phyloP scores from a whole-genome alignment of 2,329 filamentous ascomycete genomes.

The Pseudocercospora fijiensis region DNA sequence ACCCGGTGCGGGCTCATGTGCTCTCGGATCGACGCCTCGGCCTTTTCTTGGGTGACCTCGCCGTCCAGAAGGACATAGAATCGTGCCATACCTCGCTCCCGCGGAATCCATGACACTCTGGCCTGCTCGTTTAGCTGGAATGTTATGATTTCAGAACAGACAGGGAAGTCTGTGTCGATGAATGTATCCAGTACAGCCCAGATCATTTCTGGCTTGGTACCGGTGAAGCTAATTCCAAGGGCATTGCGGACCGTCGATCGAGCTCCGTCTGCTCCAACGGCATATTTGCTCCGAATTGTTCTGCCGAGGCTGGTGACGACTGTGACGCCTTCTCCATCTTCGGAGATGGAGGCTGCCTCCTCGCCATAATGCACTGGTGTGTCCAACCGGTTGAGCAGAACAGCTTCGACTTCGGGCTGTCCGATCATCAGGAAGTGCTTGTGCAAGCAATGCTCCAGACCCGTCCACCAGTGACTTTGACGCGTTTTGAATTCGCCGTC shows the following conservation, averaged over 20 bases:
- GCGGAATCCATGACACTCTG: slow-evolving; percentile 16
- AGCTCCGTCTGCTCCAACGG: slow-evolving; percentile 17
- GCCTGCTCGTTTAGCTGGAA: slow-evolving; percentile 20
- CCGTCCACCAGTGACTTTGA: slow-evolving; percentile 12
- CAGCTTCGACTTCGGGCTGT: slow-evolving; percentile 14
- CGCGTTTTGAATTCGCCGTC: slow-evolving; percentile 13
- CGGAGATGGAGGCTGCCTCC: slow-evolving; percentile 7
- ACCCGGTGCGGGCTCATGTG: slow-evolving; percentile 13
- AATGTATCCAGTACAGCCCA: slow-evolving; percentile 18
- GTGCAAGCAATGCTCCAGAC: slow-evolving; percentile 16
- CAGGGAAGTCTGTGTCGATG: slow-evolving; percentile 18
- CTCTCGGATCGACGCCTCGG: slow-evolving; percentile 13
- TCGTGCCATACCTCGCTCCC: slow-evolving; percentile 16
- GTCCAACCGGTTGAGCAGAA: slow-evolving; percentile 3
- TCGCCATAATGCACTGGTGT: slow-evolving; percentile 12
- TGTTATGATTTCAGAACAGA: slow-evolving; percentile 18
- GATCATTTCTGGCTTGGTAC: slow-evolving; percentile 20
- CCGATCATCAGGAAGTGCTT: slow-evolving; percentile 18
- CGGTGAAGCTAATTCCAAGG: slow-evolving; percentile 16
- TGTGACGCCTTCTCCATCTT: slow-evolving; percentile 9
- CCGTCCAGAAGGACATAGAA: slow-evolving; percentile 19
- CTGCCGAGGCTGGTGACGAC: slow-evolving; percentile 8
- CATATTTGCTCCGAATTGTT: slow-evolving; percentile 10
- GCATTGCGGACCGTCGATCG: slow-evolving; percentile 15
- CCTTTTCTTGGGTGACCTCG: slow-evolving; percentile 17